Evolutionary conservation across 2,329 filamentous ascomycete species (phyloP), one percentile per base, ranked within the genome.

Genomic region (Fusarium phyllophilum): DNA sequence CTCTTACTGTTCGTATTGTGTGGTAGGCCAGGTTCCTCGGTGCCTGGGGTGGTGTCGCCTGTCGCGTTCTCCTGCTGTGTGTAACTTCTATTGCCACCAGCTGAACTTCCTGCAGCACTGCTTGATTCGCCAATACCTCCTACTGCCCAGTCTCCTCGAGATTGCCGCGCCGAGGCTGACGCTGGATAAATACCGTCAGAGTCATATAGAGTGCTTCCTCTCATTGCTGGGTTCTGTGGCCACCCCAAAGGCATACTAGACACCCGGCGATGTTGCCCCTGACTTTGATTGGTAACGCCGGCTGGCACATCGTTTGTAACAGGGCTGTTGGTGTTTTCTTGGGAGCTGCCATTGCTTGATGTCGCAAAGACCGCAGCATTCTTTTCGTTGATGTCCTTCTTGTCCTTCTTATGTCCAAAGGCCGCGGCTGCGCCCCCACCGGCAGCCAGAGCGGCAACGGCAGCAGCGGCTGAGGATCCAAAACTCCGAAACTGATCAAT

Each of bases 171-270:
- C 42, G 70, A 72, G 18, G 42, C 52, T n/a, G 72, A 70, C 9
- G 33, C 55, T 8, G 73, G 57, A n/a, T 75, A 57, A 10, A 74
- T 68, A 12, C 65, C 66, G 18, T 78, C 72, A 8, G 70, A 62
- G 55, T 77, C 70, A 48, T 66, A 62, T 29, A 70, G 31, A 24
- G 58, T 41, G 56, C 78, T 80, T 46, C 59, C 70, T 54, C 81
- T 75, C 38, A 81, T 59, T 4, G 78, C 75, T 22, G 76, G 75
- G 29, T 82, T 82, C 39, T 80, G 77, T 24, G 81, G 81, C 82
- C 82, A 84, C 24, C 82, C 82, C 13, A 79, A 71, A 3, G 82
- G 82, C 82, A 83, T 83, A 38, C 75, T 83, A 14, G 82, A 83
- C 18, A 75, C 42, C 45, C 80, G 79, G 46, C 77, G 78, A 20